These are phyloP conservation scores for Coffea humblotiana DNA, from an alignment of 305 asterid species.

Conservation along the genomic window DNA sequence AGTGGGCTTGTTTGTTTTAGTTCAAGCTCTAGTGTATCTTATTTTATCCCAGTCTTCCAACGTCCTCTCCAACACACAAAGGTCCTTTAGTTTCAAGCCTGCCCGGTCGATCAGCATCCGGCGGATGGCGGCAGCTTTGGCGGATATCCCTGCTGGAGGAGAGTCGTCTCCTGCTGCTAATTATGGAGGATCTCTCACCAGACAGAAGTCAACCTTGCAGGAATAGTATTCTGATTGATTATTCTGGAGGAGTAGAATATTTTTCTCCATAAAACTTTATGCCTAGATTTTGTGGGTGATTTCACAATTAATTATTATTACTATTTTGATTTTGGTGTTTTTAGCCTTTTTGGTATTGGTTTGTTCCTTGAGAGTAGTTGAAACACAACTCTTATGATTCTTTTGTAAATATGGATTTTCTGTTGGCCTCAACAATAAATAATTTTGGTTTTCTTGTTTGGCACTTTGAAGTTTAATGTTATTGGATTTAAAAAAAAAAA, in stretches of 20 bases:
- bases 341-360: not conserved
- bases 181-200: slow-evolving; percentile 14
- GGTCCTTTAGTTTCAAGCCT: slow-evolving; percentile 32
- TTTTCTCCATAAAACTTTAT: not conserved
- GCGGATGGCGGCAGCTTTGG: slow-evolving; percentile 36
- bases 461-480: not conserved
- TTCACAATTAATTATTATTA: not conserved
- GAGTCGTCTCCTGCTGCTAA: slow-evolving; percentile 26
- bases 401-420: slow-evolving; percentile 2
- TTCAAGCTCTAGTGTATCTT: slow-evolving; percentile 38
- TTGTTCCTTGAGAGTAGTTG: not conserved
- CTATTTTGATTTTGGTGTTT: not conserved
- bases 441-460: not conserved
- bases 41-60: slow-evolving; percentile 34
- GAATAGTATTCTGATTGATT: slow-evolving; percentile 1
- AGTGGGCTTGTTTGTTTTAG: slow-evolving; percentile 27
- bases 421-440: not conserved
- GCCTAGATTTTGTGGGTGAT: not conserved
- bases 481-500: not conserved
- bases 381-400: not conserved
- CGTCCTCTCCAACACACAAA: slow-evolving; percentile 29
- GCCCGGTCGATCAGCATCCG: slow-evolving; percentile 42
- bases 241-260: not conserved
- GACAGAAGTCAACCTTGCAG: slow-evolving; percentile 7
- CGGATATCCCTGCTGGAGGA: slow-evolving; percentile 37